Percentiles rank a stretch among this genome's conserved stretches.
phyloP scores from a whole-genome alignment of 371 early-diverging fungal species.

The Paraphysoderma sedebokerense region DNA sequence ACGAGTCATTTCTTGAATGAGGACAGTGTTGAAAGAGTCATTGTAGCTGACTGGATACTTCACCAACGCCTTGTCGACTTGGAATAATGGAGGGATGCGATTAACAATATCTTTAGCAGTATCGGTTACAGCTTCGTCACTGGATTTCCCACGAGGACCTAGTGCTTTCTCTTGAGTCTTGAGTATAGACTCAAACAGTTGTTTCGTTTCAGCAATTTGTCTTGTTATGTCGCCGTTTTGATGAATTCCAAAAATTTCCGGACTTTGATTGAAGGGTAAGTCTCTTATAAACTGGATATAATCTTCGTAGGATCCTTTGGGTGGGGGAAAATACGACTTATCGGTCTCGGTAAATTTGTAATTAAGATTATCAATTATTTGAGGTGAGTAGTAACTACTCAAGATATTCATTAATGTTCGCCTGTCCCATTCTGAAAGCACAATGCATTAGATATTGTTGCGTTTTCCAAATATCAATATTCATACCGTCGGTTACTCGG shows the following conservation, averaged over 20 bases:
- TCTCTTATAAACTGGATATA: background rate
- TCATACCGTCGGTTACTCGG: slow-evolving; percentile 31
- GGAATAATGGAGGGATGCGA: slow-evolving; percentile 23
- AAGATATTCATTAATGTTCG: slow-evolving; percentile 27
- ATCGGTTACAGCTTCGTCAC: slow-evolving; percentile 23
- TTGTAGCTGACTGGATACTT: slow-evolving; percentile 30
- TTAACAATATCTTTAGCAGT: slow-evolving; percentile 23
- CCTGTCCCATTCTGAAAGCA: too few species aligned
- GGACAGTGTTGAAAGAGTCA: slow-evolving; percentile 36
- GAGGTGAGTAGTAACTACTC: slow-evolving; percentile 21
- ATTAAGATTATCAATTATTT: too few species aligned
- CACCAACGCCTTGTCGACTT: slow-evolving; percentile 16
- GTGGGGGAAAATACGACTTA: too few species aligned
- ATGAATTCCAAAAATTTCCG: slow-evolving; percentile 40
- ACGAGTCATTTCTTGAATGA: slow-evolving; percentile 34
- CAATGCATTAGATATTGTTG: background rate
- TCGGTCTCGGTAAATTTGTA: too few species aligned
- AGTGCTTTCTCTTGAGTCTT: slow-evolving; percentile 20
- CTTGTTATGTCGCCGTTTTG: slow-evolving; percentile 41
- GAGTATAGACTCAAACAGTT: slow-evolving; percentile 23
- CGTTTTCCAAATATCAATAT: slow-evolving; percentile 19
- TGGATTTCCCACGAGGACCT: slow-evolving; percentile 17
- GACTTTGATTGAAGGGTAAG: slow-evolving; percentile 21
- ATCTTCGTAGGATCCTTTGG: slow-evolving; percentile 16
- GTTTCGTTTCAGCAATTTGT: slow-evolving; percentile 28